These are phyloP conservation scores for Scedosporium boydii DNA, from an alignment of 2,329 filamentous ascomycete species.

Conservation along the genomic window DNA sequence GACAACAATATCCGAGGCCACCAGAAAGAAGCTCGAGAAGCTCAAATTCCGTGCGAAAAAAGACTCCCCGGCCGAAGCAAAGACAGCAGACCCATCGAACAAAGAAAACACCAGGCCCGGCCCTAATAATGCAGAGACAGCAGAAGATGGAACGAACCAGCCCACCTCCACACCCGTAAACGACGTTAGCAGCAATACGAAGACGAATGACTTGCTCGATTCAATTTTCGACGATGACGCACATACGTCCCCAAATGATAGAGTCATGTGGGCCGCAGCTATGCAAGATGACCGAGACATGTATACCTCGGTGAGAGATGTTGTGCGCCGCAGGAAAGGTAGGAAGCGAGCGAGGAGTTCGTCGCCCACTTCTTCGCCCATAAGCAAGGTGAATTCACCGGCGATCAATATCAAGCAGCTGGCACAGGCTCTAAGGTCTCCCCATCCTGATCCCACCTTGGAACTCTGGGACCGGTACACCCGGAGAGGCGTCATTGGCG, in stretches of 20 bases:
- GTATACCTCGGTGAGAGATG: conserved; percentile 9
- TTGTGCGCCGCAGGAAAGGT: conserved; percentile 10
- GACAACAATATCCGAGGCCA: conserved; percentile 43
- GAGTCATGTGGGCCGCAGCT: conserved; percentile 5
- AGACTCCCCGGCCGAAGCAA: conserved; percentile 8
- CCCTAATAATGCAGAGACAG: background rate
- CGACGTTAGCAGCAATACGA: background rate
- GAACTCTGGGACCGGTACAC: conserved; percentile 73
- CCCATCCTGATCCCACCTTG: conserved; percentile 60
- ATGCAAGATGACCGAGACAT: conserved; percentile 4
- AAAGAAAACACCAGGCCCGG: background rate
- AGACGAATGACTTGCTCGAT: background rate
- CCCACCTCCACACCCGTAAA: conserved; percentile 3
- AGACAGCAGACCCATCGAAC: conserved; percentile 10
- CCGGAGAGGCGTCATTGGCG: conserved; percentile 32
- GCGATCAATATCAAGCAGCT: conserved; percentile 49
- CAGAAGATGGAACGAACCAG: background rate
- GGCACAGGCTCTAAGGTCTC: conserved; percentile 51
- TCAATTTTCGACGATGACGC: conserved; percentile 7
- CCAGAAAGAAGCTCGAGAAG: conserved; percentile 49
- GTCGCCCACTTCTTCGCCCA: conserved; percentile 60
- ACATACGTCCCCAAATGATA: conserved; percentile 11
- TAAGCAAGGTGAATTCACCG: conserved; percentile 31
- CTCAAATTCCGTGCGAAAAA: conserved; percentile 38
- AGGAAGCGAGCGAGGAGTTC: conserved; percentile 64